Evolutionary conservation across 2,329 filamentous ascomycete genomes (phyloP).

Genomic region (Aspergillus quadrilineatus): DNA sequence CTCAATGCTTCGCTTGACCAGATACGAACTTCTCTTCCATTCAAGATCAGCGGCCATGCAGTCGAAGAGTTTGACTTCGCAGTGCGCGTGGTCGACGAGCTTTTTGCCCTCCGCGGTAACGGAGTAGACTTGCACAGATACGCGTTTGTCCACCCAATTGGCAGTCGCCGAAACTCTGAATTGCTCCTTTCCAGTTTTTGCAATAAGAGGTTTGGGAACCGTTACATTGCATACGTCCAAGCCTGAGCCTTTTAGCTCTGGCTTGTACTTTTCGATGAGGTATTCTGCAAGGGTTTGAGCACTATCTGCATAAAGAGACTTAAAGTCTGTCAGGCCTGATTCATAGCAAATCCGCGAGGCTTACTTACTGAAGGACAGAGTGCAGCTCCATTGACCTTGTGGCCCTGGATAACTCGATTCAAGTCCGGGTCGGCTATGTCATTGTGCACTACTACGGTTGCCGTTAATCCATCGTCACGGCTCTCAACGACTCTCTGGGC

Average conservation of each 20-base stretch:
- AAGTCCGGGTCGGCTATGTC: slow-evolving; percentile 36
- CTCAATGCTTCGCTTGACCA: slow-evolving; percentile 64
- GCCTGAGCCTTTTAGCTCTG: slow-evolving; percentile 30
- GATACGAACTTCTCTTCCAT: slow-evolving; percentile 41
- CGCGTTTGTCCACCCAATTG: slow-evolving; percentile 35
- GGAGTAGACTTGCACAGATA: slow-evolving; percentile 35
- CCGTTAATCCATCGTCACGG: slow-evolving; percentile 22
- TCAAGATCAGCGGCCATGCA: slow-evolving; percentile 25
- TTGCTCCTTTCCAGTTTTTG: slow-evolving; percentile 38
- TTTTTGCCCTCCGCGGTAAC: slow-evolving; percentile 40
- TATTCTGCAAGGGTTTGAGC: slow-evolving; percentile 37
- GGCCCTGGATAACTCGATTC: slow-evolving; percentile 36
- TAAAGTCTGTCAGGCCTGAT: slow-evolving; percentile 5
- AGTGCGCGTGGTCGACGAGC: slow-evolving; percentile 37
- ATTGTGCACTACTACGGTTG: slow-evolving; percentile 38
- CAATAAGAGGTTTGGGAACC: slow-evolving; percentile 57
- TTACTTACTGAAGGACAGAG: slow-evolving; percentile 36
- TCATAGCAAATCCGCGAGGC: neutral
- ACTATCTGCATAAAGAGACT: slow-evolving; percentile 41
- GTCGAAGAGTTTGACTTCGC: slow-evolving; percentile 35
- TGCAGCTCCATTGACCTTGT: slow-evolving; percentile 38
- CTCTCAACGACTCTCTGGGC: slow-evolving; percentile 34
- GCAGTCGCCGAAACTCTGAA: slow-evolving; percentile 37
- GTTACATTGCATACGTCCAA: slow-evolving; percentile 37
- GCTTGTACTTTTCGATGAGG: slow-evolving; percentile 35